Conservation (phyloP, 2,329 filamentous ascomycete species). For the Balansia obtecta region DNA sequence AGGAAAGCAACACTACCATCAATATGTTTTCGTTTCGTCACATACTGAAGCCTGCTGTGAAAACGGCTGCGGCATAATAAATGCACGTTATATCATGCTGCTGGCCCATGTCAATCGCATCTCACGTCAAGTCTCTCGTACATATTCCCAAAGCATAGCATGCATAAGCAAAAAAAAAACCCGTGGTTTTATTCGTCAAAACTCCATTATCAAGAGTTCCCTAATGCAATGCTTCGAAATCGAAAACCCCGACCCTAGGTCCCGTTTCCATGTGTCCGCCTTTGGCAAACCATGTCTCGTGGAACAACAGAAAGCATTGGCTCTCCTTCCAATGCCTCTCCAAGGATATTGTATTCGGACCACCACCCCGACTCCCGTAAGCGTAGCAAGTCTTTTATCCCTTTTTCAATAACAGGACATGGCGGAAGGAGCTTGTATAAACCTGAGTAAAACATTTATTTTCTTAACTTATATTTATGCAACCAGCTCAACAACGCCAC, state of each 20-base stretch:
- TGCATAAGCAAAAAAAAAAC: slow-evolving; percentile 22
- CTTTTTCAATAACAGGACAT: slow-evolving; percentile 1
- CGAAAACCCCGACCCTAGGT: slow-evolving; percentile 20
- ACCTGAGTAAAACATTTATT: neutral
- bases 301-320: neutral
- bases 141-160: neutral
- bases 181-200: slow-evolving; percentile 27
- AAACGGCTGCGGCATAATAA: no score
- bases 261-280: slow-evolving; percentile 7
- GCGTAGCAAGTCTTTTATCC: neutral
- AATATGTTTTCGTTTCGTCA: neutral
- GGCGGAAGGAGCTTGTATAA: neutral
- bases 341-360: neutral
- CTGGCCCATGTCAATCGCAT: neutral
- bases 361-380: slow-evolving; percentile 5
- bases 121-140: neutral
- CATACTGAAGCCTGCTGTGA: neutral
- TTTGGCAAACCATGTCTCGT: slow-evolving; percentile 7
- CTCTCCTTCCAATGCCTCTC: neutral
- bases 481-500: slow-evolving; percentile 90
- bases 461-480: slow-evolving; percentile 40
- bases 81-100: no score
- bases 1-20: no score
- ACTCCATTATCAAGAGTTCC: slow-evolving; percentile 26
- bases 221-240: slow-evolving; percentile 30